Evolutionary conservation across 2,329 filamentous ascomycete species (phyloP).

Genomic region (Bipolaris cookei): DNA sequence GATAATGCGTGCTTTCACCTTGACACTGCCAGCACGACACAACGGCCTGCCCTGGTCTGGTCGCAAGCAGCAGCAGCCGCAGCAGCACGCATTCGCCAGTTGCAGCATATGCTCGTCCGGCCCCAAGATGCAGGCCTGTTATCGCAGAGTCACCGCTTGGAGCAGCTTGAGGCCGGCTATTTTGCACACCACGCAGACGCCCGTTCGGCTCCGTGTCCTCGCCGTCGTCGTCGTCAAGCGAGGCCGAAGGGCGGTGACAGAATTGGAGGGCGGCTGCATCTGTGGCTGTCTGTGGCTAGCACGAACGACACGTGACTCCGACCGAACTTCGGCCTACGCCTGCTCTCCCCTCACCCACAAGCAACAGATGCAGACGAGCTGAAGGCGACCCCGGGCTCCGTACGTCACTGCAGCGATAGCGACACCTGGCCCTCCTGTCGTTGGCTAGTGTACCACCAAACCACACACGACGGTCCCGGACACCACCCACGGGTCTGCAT

Average conservation of each 20-base stretch:
- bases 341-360: conserved; percentile 1
- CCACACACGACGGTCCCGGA: neutral
- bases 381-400: conserved; percentile 4
- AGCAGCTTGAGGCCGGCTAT: conserved; percentile 3
- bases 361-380: conserved; percentile 9
- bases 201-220: conserved; percentile 1
- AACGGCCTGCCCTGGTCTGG: neutral
- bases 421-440: neutral
- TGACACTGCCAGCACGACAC: neutral
- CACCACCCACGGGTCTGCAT: neutral
- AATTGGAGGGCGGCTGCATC: conserved; percentile 12
- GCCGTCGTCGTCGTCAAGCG: conserved; percentile 4
- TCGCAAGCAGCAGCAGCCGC: neutral
- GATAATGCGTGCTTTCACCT: neutral
- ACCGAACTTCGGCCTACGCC: conserved; percentile 30
- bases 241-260: conserved; percentile 37
- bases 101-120: too few relatives aligned
- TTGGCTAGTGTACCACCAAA: neutral
- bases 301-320: conserved; percentile 14
- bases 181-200: conserved; percentile 7
- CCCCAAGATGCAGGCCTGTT: neutral
- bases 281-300: conserved; percentile 18
- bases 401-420: neutral
- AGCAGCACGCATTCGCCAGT: too few relatives aligned
- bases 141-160: conserved; percentile 1